Evolutionary conservation across 176 grass and related monocot species (phyloP), one percentile per base, ranked within the genome.

Genomic region (Aechmea fasciata): DNA sequence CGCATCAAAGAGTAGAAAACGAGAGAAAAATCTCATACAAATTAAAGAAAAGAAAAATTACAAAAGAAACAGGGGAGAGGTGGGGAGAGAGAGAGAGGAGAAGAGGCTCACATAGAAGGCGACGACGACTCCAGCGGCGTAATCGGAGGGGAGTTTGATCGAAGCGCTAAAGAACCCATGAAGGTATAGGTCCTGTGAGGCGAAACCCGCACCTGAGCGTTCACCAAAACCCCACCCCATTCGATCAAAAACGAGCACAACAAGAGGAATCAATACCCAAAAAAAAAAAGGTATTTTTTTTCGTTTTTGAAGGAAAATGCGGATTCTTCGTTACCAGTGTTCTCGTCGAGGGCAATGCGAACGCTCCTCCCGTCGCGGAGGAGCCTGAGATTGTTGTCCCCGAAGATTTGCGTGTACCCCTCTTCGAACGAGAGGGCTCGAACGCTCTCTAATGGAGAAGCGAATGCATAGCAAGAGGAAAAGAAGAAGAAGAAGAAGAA

Each of bases 71-170:
- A n/a, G n/a, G n/a, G n/a, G n/a, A n/a, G n/a, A n/a, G n/a, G n/a
- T n/a, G n/a, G n/a, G n/a, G n/a, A n/a, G n/a, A n/a, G n/a, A n/a
- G 28, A 13, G 47, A 24, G 7, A 52, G 20, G 10, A 3, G 48
- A 62, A 14, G 26, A 11, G 53, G 28, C 69, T 73, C 75, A 86
- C 83, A 69, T 86, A 81, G 65, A 86, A 86, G 48, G 83, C 83
- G 57, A 86, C 83, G 51, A 85, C 83, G 51, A 85, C 83, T 9
- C 83, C 78, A 41, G 83, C 83, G n/a, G 83, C 71, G 62, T 81
- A 81, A 68, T 65, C 74, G 3, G 78, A 71, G 1, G 83, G 83
- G 10, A 86, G 65, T 64, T 78, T 86, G 59, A 86, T 81, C 73
- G 64, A 77, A 2, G 83, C 83, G 49, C 78, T 81, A 65, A 86